Base-by-base conservation (phyloP, 139 green algal species). In the Asterochloris sp. region DNA sequence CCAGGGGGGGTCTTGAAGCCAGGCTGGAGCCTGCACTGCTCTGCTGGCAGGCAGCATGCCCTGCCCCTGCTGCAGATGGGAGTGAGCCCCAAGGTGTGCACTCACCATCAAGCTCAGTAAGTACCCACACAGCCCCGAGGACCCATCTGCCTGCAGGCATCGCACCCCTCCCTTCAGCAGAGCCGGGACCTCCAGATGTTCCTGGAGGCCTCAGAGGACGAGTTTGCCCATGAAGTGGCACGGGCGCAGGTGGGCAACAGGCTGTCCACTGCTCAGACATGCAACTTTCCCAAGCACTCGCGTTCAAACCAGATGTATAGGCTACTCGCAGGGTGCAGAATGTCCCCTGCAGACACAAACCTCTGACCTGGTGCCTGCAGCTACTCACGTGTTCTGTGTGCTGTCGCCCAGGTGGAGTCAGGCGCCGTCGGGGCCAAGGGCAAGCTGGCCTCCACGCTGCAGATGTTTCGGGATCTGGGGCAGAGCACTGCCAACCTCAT, bases 181-280 rank as follows among this genome's bases (percentile, higher is more conserved):
- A 93, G 87, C 84, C 60, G 29, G 38, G 90, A 95, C 73, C 88
- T 98, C 78, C 91, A 92, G 83, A 83, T 91, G 10, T 98, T 97
- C 85, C 87, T 98, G 38, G 88, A 97, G 78, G 91, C 93, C 4
- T 91, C 84, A 74, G 95, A 98, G 73, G 92, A 97, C 38, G 89
- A 89, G 54, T 98, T 92, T 89, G 90, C 87, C 4, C 82, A 94
- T 16, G 91, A 96, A 86, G 88, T 95, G 83, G 92, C 87, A 66
- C 79, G 87, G n/a, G 75, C 74, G 21, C 76, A 69, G 24, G 68
- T 80, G 77, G 77, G 69, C 28, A 62, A 81, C n/a, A 64, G 77
- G 24, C 38, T 54, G 38, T 6, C 38, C 38, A 54, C 38, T 54
- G 6, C 38, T 10, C 38, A 54, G 6, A 54, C 38, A 54, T 54